Evolutionary conservation across 495 filamentous ascomycete species (phyloP), one percentile per base, ranked within the genome.

Genomic region (Xylaria scruposa): DNA sequence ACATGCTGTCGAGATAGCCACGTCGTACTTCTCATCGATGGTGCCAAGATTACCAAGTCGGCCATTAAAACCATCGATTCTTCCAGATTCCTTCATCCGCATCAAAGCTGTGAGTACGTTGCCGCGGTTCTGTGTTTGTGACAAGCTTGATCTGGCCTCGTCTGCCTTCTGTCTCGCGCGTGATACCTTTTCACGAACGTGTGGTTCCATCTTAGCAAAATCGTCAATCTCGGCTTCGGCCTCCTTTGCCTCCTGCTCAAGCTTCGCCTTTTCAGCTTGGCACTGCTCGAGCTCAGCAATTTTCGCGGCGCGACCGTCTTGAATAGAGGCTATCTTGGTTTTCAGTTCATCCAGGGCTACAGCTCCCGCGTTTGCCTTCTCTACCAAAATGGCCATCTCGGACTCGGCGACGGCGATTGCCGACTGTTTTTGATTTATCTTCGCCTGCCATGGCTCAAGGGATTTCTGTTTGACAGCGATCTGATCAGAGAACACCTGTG

Each of bases 1-100:
- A 74, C 97, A 99, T 17, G 96, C 97, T 0, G 96, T 98, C 5
- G 96, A 99, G 67, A 99, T 98, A 6, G 96, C 96, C 46, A 98
- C 89, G 76, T 99, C 97, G 78, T 97, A 98, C 76, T 91, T 92
- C 81, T 93, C 87, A 69, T 98, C 95, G 76, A 99, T 98, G 4
- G 92, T 90, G n/a, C 96, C 96, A 2, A 99, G 89, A 75, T 97
- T 98, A 15, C 96, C 96, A 0, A 99, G 91, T 56, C 97, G 90
- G 21, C 95, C 95, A 76, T 98, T 94, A 84, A 99, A 99, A 3
- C 96, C 95, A 71, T 97, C 94, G 74, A 99, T 97, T 76, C 96
- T 90, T 36, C 96, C 96, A 44, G 96, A 98, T 75, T 98, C 96
- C 74, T 94, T 96, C 77, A 99, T 88, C 58, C 96, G 90, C 92